These are phyloP conservation scores for Hericium rajendrae DNA, from an alignment of 768 basidiomycete genomes.

Conservation along the genomic window DNA sequence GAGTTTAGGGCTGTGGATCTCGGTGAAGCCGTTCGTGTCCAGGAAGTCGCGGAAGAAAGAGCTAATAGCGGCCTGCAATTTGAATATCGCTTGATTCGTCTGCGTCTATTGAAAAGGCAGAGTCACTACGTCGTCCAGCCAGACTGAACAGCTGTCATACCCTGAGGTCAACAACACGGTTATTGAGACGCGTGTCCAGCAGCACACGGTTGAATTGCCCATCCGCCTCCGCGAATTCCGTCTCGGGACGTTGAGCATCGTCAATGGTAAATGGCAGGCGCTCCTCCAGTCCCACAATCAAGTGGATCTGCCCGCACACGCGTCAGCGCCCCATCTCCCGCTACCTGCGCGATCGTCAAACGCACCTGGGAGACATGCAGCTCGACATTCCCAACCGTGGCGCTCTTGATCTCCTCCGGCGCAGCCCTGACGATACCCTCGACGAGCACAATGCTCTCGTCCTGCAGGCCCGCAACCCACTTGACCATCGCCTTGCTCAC, in stretches of 20 bases:
- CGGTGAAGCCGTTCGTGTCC: conserved; percentile 65
- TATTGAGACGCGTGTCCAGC: conserved; percentile 90
- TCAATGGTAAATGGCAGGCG: conserved; percentile 87
- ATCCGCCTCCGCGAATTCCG: conserved; percentile 49
- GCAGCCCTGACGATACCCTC: conserved; percentile 76
- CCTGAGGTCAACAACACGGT: conserved; percentile 87
- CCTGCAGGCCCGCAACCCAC: conserved; percentile 68
- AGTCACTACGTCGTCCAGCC: background rate
- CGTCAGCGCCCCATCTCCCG: background rate
- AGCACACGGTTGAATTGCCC: conserved; percentile 71
- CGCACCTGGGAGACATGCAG: conserved; percentile 71
- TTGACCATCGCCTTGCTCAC: conserved; percentile 98
- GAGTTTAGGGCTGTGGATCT: conserved; percentile 96
- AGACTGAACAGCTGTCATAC: conserved; percentile 31
- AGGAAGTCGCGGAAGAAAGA: conserved; percentile 82
- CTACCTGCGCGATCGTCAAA: background rate
- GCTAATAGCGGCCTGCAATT: conserved; percentile 80
- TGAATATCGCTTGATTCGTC: conserved; percentile 95
- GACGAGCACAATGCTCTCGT: conserved; percentile 88
- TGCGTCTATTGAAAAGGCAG: conserved; percentile 47
- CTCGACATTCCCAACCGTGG: conserved; percentile 80
- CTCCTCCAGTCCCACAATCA: conserved; percentile 70
- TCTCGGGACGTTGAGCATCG: conserved; percentile 81
- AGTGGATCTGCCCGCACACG: conserved; percentile 49
- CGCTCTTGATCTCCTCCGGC: conserved; percentile 84